Conservation (phyloP, 2,329 filamentous ascomycete genomes). For the Penicillium sp. region DNA sequence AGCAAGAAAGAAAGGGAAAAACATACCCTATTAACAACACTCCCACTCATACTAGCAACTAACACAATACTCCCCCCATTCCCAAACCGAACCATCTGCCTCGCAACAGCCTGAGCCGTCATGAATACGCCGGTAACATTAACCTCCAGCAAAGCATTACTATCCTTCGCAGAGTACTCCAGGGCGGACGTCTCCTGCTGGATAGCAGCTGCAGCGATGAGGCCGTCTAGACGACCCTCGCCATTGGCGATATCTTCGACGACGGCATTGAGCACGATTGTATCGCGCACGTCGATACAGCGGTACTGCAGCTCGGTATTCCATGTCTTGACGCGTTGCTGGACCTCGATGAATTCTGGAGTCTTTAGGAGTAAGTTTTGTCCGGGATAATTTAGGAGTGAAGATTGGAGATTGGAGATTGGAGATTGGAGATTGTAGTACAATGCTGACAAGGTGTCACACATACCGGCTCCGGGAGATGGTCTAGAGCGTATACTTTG, state of each 20-base stretch:
- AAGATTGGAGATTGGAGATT: too few relatives aligned
- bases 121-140: conserved; percentile 62
- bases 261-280: conserved; percentile 62
- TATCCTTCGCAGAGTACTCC: conserved; percentile 65
- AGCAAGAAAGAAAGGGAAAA: rapidly evolving
- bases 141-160: conserved; percentile 60
- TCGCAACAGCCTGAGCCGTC: conserved; percentile 60
- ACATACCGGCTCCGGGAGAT: background rate
- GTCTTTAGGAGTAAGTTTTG: background rate
- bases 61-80: conserved; percentile 60
- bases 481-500: background rate
- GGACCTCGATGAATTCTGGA: background rate
- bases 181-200: conserved; percentile 81
- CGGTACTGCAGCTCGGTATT: conserved; percentile 67
- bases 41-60: conserved; percentile 62
- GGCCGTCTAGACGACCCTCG: conserved; percentile 71
- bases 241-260: conserved; percentile 66
- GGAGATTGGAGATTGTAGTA: background rate
- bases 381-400: background rate
- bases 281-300: conserved; percentile 75
- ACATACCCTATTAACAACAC: conserved; percentile 50
- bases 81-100: conserved; percentile 60
- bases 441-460: background rate
- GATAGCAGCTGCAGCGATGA: conserved; percentile 68
- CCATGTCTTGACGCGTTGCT: background rate